Base-by-base conservation (phyloP, 2,329 filamentous ascomycete species). In the Colletotrichum tabaci region DNA sequence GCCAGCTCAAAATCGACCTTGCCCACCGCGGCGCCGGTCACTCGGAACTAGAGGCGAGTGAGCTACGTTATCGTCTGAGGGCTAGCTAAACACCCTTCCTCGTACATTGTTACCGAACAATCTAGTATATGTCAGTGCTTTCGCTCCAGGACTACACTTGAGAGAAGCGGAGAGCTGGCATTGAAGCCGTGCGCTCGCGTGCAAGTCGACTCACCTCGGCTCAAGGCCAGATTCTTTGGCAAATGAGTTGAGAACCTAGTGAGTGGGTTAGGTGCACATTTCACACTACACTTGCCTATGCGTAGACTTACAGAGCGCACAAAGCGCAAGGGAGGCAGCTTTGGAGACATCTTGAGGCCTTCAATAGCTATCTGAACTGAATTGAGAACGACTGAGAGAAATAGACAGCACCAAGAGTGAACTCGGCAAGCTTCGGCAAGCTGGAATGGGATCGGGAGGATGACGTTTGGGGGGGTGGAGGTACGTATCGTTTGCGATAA, bases 211-310 rank as follows among this genome's bases (percentile, higher is more conserved):
- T 77, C 79, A 97, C 95, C 93, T 93, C 80, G 94, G 94, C 81
- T 98, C 96, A 23, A 98, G 84, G 8, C 95, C 95, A 6, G 95
- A 98, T 74, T 94, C 93, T 75, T 89, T 89, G 84, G 93, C 90
- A 82, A 98, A 98, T 2, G 94, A 95, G 80, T 93, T 92, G 86
- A 94, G 89, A 57, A 97, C 94, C 94, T 96, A 70, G 1, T 21
- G 21, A 49, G 16, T 50, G 67, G 3, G 26, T 72, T 50, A 66
- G 70, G 40, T 15, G 46, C 44, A 2, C 4, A 40, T 23, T 40
- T 35, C 8, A 30, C 26, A 30, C 30, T 35, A 5, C 44, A 52
- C 40, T 62, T 12, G 21, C 18, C 57, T 18, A 12, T 13, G 26
- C 5, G n/a, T 10, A 58, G 1, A 79, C 87, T 75, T 82, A 93